Base-by-base conservation (phyloP, 306 rosid genomes). In the Vigna radiata region DNA sequence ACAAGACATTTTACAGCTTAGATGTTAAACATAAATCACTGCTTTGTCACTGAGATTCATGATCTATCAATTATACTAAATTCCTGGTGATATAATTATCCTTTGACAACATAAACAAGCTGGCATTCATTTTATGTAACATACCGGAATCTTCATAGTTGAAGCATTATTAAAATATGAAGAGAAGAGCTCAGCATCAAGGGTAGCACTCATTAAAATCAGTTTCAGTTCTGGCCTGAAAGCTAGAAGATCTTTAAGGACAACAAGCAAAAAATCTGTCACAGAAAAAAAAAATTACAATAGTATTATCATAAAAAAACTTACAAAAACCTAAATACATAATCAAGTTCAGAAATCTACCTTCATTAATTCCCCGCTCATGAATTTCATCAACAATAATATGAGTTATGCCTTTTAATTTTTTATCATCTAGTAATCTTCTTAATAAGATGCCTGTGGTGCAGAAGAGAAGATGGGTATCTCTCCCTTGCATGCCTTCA, bases 351-450 rank as follows among this genome's bases (percentile, higher is more conserved):
- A 86, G 73, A 50, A 29, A 61, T 61, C 78, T 89, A 96, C 99
- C 99, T 89, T 96, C 98, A 85, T 91, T 93, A 87, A 96, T 91
- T 82, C 99, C 99, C 25, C 99, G 97, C 82, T 96, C 99, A 79
- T 96, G 99, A 81, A 96, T 92, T 85, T 96, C 99, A 77, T 96
- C 97, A 71, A 96, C 99, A 86, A 92, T 87, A 77, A 96, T 92
- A 88, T 92, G 99, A 48, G 96, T 91, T 68, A 96, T 85, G 71
- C 93, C 97, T 61, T 86, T 90, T 59, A 96, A 81, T 82, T 85
- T 91, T 87, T 96, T 86, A 83, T 96, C 99, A 76, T 87, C 88
- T n/a, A 96, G 87, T 77, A 92, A 87, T 82, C 97, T 92, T 91
- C 99, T 91, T 86, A 96, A 80, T 77, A 96, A 91, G 79, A 96